Percentiles rank a stretch among this genome's conserved stretches.
Conservation (phyloP, 2,329 filamentous ascomycete species). For the Aureobasidium sp. region DNA sequence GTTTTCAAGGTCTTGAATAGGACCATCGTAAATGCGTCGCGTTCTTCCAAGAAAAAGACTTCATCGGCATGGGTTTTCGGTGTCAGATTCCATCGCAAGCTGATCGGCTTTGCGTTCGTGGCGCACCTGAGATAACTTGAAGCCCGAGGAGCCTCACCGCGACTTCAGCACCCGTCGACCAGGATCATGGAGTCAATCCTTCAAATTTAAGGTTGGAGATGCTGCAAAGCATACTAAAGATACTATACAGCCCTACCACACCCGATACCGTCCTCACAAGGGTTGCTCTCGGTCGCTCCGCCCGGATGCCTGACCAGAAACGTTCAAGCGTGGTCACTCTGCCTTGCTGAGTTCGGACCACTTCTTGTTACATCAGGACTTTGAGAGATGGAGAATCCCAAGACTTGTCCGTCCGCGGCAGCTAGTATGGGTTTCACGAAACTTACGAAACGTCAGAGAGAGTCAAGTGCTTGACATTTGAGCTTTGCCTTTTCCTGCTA, state of each 20-base stretch:
- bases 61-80: too few species aligned
- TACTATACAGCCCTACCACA: not conserved
- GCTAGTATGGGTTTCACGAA: not conserved
- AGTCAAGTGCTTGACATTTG: not conserved
- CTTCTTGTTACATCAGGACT: constrained; percentile 5
- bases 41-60: too few species aligned
- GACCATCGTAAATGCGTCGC: too few species aligned
- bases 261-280: not conserved
- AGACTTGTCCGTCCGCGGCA: not conserved
- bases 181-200: not conserved
- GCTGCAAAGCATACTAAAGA: not conserved
- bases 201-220: constrained; percentile 5
- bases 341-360: constrained; percentile 2
- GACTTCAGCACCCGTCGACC: not conserved
- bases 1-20: not conserved
- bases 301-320: not conserved
- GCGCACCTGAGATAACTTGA: not conserved
- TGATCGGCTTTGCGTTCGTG: too few species aligned
- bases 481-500: not conserved
- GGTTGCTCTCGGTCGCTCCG: not conserved
- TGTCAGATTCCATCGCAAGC: too few species aligned
- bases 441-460: constrained; percentile 3
- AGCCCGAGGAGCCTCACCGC: not conserved
- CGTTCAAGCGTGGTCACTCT: not conserved
- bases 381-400: not conserved